Base-by-base conservation (phyloP, 129 eudicot genomes). In the Flaveria bidentis region DNA sequence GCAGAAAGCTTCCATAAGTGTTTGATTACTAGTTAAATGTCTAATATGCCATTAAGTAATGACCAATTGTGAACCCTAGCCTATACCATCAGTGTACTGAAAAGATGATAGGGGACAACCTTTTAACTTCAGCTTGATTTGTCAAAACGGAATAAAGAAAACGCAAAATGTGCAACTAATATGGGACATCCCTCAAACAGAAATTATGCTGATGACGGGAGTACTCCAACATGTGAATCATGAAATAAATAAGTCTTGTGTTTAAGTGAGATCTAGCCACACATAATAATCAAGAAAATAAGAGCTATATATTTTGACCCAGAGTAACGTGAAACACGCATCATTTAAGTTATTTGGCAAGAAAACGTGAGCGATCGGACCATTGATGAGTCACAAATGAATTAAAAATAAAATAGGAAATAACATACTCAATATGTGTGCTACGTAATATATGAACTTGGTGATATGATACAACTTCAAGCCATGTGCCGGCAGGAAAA, bases 181-280 rank as follows among this genome's bases (percentile, higher is more conserved):
- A 73, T 36, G 67, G 23, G 73, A 33, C 53, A 65, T 18, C 62
- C 72, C 23, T 13, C 51, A 65, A 66, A 7, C 25, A 20, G 42
- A 76, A 76, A 51, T 8, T 7, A 9, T 50, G 30, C 33, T 25
- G 51, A 76, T 18, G 64, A 64, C 64, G 23, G 65, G 64, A 76
- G 72, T 47, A 49, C 28, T 50, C 72, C 22, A 64, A 50, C 12
- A 65, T 5, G 49, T 63, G 50, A 45, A 65, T 47, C 52, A 50
- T 15, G 66, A 36, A 56, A 55, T 16, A 42, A 73, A 73, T 56
- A 73, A 26, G 57, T 3, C 13, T 28, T 44, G 60, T 13, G 22
- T 46, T 22, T 14, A 39, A 11, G 36, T 10, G 3, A 22, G 23
- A 57, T 4, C n/a, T 44, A 7, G 26, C 42, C 28, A 13, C 5